Evolutionary conservation across 164 flowering plant genomes (phyloP), one percentile per base, ranked within the genome.

Genomic region (Santalum album): DNA sequence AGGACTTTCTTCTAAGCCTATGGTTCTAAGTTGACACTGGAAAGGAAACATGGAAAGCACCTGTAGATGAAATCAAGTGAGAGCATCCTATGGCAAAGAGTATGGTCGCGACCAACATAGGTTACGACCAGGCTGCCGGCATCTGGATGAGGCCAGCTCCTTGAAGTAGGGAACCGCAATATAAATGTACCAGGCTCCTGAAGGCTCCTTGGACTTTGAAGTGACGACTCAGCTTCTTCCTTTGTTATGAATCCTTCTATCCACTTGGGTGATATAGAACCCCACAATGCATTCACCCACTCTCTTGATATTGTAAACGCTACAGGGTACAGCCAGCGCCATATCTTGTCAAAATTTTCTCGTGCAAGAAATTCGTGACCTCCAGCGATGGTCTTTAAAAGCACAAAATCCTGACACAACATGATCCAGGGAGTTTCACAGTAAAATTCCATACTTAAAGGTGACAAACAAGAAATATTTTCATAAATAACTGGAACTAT

Each of bases 131-230:
- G 73, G 67, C 76, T 74, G 53, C 97, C 99, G n/a, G 99, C 90
- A 69, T 94, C 99, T 36, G 99, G 99, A 56, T 94, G 99, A 32
- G 99, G 99, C 99, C 99, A 94, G 72, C 90, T 85, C 64, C 97
- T 74, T 58, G 98, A 81, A 29, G 94, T 80, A 25, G 98, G 96
- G 65, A 92, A 92, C 51, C 99, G 75, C 25, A 92, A 73, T n/a
- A 85, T 54, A 73, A 89, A 92, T 21, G 96, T 85, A 21, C 98
- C 96, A 16, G 94, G 85, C 16, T 72, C 85, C 59, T 79, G 90
- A 60, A 75, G 65, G 25, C 82, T 79, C 56, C 72, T 59, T 12
- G 79, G 71, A 51, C 76, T 71, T 65, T 69, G 78, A 61, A 94
- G 90, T 35, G 95, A 80, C 62, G 66, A 53, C 60, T 87, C 99